Percentiles rank a stretch among this genome's conserved stretches.
These are phyloP conservation scores for Blastobotrys illinoisensis DNA, from an alignment of 1,139 yeast genomes.

Conservation along the genomic window DNA sequence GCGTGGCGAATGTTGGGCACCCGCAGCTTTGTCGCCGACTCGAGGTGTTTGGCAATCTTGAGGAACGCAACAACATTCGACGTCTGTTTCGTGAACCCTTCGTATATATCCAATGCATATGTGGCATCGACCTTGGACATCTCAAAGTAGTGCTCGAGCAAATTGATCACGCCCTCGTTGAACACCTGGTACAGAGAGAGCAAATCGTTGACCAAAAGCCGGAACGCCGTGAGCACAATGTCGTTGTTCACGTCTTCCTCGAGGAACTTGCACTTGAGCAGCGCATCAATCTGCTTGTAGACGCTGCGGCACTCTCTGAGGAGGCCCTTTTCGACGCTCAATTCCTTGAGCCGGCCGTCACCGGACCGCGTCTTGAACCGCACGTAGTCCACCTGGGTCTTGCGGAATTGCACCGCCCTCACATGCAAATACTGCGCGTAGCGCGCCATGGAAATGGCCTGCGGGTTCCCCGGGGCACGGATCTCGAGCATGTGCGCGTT, in stretches of 20 bases:
- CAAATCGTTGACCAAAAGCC: conserved; percentile 81
- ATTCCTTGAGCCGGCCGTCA: conserved; percentile 53
- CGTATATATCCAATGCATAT: conserved; percentile 77
- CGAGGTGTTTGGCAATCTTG: conserved; percentile 83
- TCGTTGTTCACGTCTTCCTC: conserved; percentile 75
- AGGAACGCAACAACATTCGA: conserved; percentile 81
- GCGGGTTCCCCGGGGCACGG: conserved; percentile 39
- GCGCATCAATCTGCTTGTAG: conserved; percentile 69
- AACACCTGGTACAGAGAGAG: conserved; percentile 78
- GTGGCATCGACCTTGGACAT: conserved; percentile 83
- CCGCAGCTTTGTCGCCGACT: conserved; percentile 77
- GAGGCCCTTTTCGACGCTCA: conserved; percentile 73
- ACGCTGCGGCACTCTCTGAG: conserved; percentile 82
- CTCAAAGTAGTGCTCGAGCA: conserved; percentile 91
- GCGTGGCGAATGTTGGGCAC: conserved; percentile 97
- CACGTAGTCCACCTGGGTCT: conserved; percentile 69
- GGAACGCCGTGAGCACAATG: conserved; percentile 73
- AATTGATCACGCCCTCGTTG: conserved; percentile 91
- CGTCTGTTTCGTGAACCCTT: conserved; percentile 79
- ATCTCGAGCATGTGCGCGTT: conserved; percentile 57
- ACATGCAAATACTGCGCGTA: conserved; percentile 68
- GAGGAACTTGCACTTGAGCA: conserved; percentile 67
- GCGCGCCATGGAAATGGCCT: conserved; percentile 56
- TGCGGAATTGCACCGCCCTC: conserved; percentile 63
- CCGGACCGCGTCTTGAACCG: conserved; percentile 44